Conservation (phyloP, 1,284 basidiomycete genomes). For the Ceraceosorus guamensis region DNA sequence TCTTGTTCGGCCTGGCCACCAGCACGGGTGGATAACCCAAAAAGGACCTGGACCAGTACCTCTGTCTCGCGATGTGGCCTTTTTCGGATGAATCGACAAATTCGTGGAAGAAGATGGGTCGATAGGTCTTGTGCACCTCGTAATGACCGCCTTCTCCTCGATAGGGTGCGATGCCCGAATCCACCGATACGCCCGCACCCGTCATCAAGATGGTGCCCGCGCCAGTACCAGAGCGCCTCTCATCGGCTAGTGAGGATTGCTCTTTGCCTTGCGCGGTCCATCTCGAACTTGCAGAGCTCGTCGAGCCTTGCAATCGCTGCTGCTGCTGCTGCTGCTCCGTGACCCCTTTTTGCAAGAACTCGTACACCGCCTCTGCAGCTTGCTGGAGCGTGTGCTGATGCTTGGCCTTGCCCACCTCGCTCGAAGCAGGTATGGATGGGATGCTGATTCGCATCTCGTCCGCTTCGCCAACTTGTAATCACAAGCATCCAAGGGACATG, state of each 20-base stretch:
- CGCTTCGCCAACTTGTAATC: no score
- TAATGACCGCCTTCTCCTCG: conserved; percentile 43
- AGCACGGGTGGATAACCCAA: conserved; percentile 27
- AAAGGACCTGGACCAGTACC: conserved; percentile 47
- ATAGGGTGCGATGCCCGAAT: conserved; percentile 46
- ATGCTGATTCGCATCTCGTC: conserved; percentile 40
- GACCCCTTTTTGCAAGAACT: conserved; percentile 13
- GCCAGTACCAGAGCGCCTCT: no score
- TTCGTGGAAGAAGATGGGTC: conserved; percentile 47
- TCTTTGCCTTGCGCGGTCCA: no score
- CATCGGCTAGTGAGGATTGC: no score
- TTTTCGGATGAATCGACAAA: conserved; percentile 27
- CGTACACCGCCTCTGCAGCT: conserved; percentile 22
- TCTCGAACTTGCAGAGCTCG: no score
- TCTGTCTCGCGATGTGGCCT: conserved; percentile 26
- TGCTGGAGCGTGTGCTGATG: conserved; percentile 20
- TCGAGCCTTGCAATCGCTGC: no score
- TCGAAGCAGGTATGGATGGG: conserved; percentile 34
- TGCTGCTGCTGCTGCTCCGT: no score
- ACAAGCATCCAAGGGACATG: no score
- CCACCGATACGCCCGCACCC: conserved; percentile 45
- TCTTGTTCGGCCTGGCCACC: conserved; percentile 42
- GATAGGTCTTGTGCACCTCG: conserved; percentile 36
- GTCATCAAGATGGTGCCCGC: no score
- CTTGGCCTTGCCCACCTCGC: conserved; percentile 12